These are phyloP conservation scores for Aspergillus quadricinctus DNA, from an alignment of 2,329 filamentous ascomycete species.

Conservation along the genomic window DNA sequence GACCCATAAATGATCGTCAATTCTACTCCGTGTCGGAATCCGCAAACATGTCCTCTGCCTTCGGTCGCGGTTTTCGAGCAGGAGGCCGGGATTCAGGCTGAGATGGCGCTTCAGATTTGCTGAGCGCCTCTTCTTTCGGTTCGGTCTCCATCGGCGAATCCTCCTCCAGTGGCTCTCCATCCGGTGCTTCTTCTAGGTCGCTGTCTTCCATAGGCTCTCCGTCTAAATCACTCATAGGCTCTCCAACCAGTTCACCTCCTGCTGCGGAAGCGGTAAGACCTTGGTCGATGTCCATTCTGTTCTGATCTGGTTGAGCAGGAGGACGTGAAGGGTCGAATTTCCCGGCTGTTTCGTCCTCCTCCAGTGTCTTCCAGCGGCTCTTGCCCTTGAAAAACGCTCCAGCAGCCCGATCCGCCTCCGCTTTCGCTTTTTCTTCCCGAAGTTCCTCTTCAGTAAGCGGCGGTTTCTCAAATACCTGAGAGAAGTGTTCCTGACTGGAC, in stretches of 20 bases:
- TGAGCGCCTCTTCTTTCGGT: slow-evolving; percentile 16
- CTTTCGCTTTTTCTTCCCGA: slow-evolving; percentile 41
- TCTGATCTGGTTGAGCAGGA: slow-evolving; percentile 18
- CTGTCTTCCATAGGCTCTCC: slow-evolving; percentile 46
- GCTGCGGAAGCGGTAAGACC: slow-evolving; percentile 31
- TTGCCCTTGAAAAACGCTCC: slow-evolving; percentile 38
- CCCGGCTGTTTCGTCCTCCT: slow-evolving; percentile 35
- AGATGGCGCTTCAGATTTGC: slow-evolving; percentile 18
- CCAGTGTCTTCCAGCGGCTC: slow-evolving; percentile 45
- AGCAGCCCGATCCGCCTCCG: slow-evolving; percentile 36
- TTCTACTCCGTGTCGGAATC: slow-evolving; percentile 58
- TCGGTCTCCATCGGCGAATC: slow-evolving; percentile 31
- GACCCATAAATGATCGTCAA: neutral
- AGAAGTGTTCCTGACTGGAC: slow-evolving; percentile 67
- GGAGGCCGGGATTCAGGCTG: slow-evolving; percentile 27
- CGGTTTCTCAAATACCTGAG: slow-evolving; percentile 66
- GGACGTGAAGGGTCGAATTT: slow-evolving; percentile 26
- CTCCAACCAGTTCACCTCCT: slow-evolving; percentile 41
- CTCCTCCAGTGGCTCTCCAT: slow-evolving; percentile 47
- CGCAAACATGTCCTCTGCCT: slow-evolving; percentile 83
- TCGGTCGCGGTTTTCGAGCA: slow-evolving; percentile 58
- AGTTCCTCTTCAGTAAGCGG: slow-evolving; percentile 50
- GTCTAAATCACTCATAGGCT: slow-evolving; percentile 42
- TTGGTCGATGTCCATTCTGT: slow-evolving; percentile 32
- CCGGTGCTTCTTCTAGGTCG: slow-evolving; percentile 49